Evolutionary conservation across 441 rosid genomes (phyloP).

Genomic region (Euphorbia celastroides): DNA sequence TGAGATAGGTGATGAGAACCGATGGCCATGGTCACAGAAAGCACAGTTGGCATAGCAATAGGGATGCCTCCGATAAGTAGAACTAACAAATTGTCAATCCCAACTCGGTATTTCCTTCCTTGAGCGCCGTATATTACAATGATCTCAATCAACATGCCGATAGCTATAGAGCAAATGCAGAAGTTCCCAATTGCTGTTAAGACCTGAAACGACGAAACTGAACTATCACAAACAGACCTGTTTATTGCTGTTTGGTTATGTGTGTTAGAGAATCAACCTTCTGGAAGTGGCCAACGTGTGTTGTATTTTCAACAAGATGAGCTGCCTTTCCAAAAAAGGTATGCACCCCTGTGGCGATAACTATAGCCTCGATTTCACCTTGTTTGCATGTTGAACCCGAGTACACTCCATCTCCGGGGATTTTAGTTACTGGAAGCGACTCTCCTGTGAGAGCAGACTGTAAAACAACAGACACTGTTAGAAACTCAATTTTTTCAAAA

Average conservation of each 20-base stretch:
- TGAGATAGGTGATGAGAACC: slow-evolving; percentile 82
- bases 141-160: slow-evolving; percentile 71
- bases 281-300: slow-evolving; percentile 69
- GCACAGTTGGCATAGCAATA: slow-evolving; percentile 92
- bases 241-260: not conserved
- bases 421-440: slow-evolving; percentile 56
- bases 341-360: slow-evolving; percentile 67
- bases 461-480: not conserved
- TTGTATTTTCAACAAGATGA: slow-evolving; percentile 63
- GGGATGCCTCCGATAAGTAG: slow-evolving; percentile 97
- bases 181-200: slow-evolving; percentile 83
- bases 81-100: slow-evolving; percentile 85
- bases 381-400: slow-evolving; percentile 71
- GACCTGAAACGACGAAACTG: slow-evolving; percentile 20
- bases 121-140: slow-evolving; percentile 80
- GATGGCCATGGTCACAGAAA: slow-evolving; percentile 97
- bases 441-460: slow-evolving; percentile 71
- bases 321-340: slow-evolving; percentile 74
- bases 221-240: not conserved
- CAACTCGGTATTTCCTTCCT: slow-evolving; percentile 57
- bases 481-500: not conserved
- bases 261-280: slow-evolving; percentile 29
- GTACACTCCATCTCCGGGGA: slow-evolving; percentile 51
- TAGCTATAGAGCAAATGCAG: slow-evolving; percentile 86
- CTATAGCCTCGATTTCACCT: slow-evolving; percentile 66